phyloP scores from a whole-genome alignment of 305 asterid species.

The Rubia tinctorum region DNA sequence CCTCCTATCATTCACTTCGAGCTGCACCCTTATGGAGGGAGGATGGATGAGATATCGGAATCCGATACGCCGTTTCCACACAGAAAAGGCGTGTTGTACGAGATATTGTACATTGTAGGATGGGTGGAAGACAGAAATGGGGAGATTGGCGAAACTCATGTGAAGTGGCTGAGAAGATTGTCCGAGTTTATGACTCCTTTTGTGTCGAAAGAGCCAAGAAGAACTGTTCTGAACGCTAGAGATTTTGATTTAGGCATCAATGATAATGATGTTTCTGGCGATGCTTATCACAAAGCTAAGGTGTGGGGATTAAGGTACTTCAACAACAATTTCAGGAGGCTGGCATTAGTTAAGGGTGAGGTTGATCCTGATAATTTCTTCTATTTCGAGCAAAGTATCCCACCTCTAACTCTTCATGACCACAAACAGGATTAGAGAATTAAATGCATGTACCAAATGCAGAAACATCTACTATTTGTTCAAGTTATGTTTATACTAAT shows the following conservation, averaged over 20 bases:
- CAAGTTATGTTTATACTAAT: too few relatives aligned
- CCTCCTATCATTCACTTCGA: neutral
- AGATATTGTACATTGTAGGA: neutral
- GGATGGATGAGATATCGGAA: slow-evolving; percentile 1
- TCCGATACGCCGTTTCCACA: slow-evolving; percentile 3
- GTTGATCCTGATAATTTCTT: slow-evolving; percentile 4
- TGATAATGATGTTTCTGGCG: neutral
- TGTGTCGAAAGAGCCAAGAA: neutral
- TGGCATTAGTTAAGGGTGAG: neutral
- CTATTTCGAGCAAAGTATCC: slow-evolving; percentile 1
- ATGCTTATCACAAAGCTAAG: neutral
- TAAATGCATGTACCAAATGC: too few relatives aligned
- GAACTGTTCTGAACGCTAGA: neutral
- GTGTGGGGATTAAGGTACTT: slow-evolving; percentile 6
- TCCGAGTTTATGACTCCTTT: neutral
- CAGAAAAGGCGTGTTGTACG: neutral
- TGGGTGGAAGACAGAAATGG: neutral
- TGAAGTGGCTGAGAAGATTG: neutral
- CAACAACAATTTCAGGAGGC: neutral
- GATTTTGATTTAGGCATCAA: slow-evolving; percentile 3
- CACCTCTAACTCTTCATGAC: slow-evolving; percentile 31
- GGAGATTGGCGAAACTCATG: neutral
- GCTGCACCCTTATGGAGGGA: neutral
- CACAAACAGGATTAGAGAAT: neutral
- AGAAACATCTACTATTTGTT: too few relatives aligned